Evolutionary conservation across 2,329 filamentous ascomycete species (phyloP), one percentile per base, ranked within the genome.

Genomic region (Aspergillus sp.): DNA sequence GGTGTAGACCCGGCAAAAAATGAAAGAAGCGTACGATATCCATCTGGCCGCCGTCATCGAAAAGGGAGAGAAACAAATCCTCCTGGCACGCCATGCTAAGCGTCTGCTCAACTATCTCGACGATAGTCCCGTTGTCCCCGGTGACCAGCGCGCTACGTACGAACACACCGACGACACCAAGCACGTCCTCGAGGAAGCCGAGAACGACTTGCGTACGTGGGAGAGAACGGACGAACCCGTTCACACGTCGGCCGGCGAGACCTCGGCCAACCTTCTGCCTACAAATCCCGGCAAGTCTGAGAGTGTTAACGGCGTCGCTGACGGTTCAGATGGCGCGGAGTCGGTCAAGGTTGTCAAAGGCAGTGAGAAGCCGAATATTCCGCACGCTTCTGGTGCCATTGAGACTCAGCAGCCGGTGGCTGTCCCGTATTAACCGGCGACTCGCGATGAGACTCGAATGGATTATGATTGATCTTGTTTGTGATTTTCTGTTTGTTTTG

Each of bases 41-140:
- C 90, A 97, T 66, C 88, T 95, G 55, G 82, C 86, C 13, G 90
- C 90, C 50, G 88, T 90, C 17, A 95, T 98, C 59, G 93, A 98
- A 75, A 86, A 91, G 27, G 90, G 90, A 20, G 93, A 97, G 75
- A 97, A 97, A 74, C 93, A 98, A 67, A 87, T 91, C 60, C 88
- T 98, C 51, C 80, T 98, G 13, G 91, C 93, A 49, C 88, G 87
- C 61, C 90, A 97, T 65, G 91, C 90, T 17, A 86, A 89, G 47
- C 84, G 89, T 39, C 80, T 98, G 32, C 69, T 98, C 48, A 83
- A 86, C 58, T 80, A 95, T 35, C 80, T 98, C 9, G 93, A 98
- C 60, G 91, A 96, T 66, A 85, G 84, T 0, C 89, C 93, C 0
- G 82, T 96, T 25, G 85, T 95, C 1, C 91, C 91, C 1, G 93